Conservation (phyloP, 176 grass and related monocot species). For the Paspalum notatum region DNA sequence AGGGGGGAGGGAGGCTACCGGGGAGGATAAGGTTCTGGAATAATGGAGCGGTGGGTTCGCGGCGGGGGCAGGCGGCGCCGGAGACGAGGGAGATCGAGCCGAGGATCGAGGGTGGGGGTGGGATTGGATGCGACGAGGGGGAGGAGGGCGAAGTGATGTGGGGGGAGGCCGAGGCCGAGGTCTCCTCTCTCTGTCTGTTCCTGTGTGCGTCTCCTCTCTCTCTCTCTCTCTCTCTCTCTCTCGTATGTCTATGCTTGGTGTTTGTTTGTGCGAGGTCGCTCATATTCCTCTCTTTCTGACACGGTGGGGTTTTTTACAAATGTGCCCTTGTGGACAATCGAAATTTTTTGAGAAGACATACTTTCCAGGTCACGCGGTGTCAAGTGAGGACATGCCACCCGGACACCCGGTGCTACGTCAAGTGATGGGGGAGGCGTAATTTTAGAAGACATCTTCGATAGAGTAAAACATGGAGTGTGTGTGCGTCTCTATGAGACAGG, state of each 20-base stretch:
- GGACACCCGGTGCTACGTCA: too few relatives aligned
- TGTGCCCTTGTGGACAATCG: neutral
- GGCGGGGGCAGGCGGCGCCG: constrained; percentile 16
- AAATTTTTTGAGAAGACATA: neutral
- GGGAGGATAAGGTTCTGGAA: neutral
- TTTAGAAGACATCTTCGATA: too few relatives aligned
- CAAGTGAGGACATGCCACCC: too few relatives aligned
- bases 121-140: constrained; percentile 11
- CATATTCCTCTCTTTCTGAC: constrained; percentile 13
- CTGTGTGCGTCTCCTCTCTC: neutral
- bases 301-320: neutral
- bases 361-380: too few relatives aligned
- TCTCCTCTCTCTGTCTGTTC: constrained; percentile 16
- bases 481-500: too few relatives aligned
- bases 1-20: neutral
- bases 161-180: constrained; percentile 35
- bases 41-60: neutral
- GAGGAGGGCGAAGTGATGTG: constrained; percentile 24
- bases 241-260: neutral
- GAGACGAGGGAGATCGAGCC: constrained; percentile 51
- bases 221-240: neutral
- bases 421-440: too few relatives aligned
- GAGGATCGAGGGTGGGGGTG: neutral
- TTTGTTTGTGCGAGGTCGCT: constrained; percentile 30
- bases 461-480: too few relatives aligned